phyloP scores from a whole-genome alignment of 805 yeast species.

The Danielozyma ontarioensis region DNA sequence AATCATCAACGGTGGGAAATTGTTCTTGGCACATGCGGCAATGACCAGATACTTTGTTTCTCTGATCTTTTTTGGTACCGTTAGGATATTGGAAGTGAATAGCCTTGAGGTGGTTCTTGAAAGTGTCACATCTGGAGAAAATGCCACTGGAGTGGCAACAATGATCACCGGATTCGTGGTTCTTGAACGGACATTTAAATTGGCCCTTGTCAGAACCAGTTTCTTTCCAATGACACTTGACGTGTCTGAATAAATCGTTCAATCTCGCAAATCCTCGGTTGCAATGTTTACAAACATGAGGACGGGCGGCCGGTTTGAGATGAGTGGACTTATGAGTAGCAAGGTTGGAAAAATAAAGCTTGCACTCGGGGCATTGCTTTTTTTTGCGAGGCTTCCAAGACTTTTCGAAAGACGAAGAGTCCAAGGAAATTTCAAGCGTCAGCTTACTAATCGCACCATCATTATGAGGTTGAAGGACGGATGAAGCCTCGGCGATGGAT shows the following conservation, averaged over 20 bases:
- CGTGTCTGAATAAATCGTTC: slow-evolving; percentile 81
- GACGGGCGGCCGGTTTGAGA: slow-evolving; percentile 63
- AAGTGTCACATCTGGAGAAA: slow-evolving; percentile 86
- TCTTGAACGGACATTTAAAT: slow-evolving; percentile 74
- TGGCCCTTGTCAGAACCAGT: slow-evolving; percentile 61
- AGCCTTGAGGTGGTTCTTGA: slow-evolving; percentile 85
- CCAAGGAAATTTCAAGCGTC: neutral
- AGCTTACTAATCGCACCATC: no score
- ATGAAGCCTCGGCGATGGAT: no score
- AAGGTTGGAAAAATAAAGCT: slow-evolving; percentile 64
- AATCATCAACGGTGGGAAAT: slow-evolving; percentile 68
- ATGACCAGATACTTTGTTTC: slow-evolving; percentile 61
- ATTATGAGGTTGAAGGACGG: no score
- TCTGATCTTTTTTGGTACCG: slow-evolving; percentile 76
- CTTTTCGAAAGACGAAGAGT: slow-evolving; percentile 6
- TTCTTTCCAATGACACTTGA: slow-evolving; percentile 80
- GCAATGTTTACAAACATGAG: slow-evolving; percentile 75
- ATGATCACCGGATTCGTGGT: slow-evolving; percentile 22
- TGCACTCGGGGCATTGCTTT: slow-evolving; percentile 70
- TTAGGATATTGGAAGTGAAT: slow-evolving; percentile 84
- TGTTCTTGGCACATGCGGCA: slow-evolving; percentile 72
- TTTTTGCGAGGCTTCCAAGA: slow-evolving; percentile 51
- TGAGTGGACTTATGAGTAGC: slow-evolving; percentile 84
- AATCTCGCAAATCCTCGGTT: slow-evolving; percentile 83
- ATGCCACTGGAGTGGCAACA: slow-evolving; percentile 81